Base-by-base conservation (phyloP, 495 filamentous ascomycete genomes). In the Penicillium robsamsonii region DNA sequence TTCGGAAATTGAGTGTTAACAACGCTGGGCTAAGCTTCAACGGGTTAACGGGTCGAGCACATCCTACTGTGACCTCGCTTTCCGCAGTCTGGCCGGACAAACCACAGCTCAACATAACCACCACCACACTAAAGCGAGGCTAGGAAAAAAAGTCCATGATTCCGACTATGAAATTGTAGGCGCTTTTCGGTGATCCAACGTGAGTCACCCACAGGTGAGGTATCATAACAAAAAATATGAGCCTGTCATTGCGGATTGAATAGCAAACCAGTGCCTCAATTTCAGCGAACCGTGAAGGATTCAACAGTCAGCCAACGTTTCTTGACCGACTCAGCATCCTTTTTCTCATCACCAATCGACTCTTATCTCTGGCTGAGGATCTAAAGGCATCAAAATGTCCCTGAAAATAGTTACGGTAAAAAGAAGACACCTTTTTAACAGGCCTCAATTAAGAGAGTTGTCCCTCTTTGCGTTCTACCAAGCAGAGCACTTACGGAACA, bases 31-130 rank as follows among this genome's bases (percentile, higher is more conserved):
- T 41, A 38, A 54, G 41, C 40, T 54, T 54, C 51, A 54, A 54
- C 41, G 51, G 41, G 51, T 54, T 54, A 41, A 53, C 47, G 37
- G 17, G 50, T 53, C 22, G 24, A 53, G 17, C n/a, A 25, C 44
- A 18, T n/a, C 22, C 46, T 17, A 49, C 30, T 12, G 30, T 24
- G 41, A 18, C 24, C 42, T 46, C 53, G 22, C 53, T 55, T 55
- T 55, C 53, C 13, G 33, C 43, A 55, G 53, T 47, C 51, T 46
- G 42, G 31, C 41, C 8, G 17, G 44, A 55, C 22, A 42, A 31
- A 55, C 20, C 22, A 50, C 20, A 25, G 11, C 24, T 50, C 33
- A 40, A 50, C 33, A 50, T 11, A 38, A 50, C 31, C 20, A 50
- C 33, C 47, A 50, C 31, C 5, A 38, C 20, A 40, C 33, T 50